A percentile compares a stretch with the other conserved stretches of the same genome.
Conservation (phyloP, 495 filamentous ascomycete species). For the Chaetomium cochliodes region DNA sequence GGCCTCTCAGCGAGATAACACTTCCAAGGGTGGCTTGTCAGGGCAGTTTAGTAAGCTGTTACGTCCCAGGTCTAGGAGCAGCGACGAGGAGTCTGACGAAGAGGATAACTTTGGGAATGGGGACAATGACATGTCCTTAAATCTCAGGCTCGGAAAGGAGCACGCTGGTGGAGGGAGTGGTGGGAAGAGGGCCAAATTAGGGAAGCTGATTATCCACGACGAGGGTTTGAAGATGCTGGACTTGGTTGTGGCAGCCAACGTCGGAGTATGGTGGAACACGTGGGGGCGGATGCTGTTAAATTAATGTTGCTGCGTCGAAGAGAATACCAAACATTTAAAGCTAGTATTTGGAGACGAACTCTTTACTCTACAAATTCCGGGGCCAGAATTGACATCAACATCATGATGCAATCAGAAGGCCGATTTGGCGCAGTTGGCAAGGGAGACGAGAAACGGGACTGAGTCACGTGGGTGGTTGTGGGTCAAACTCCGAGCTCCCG, state of each 20-base stretch:
- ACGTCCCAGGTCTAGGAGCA: slow-evolving; percentile 25
- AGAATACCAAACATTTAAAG: neutral
- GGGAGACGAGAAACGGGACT: neutral
- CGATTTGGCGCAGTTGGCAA: neutral
- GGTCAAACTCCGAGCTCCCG: neutral
- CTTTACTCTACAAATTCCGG: no score
- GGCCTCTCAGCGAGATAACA: slow-evolving; percentile 75
- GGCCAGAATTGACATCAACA: no score
- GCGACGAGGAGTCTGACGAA: slow-evolving; percentile 35
- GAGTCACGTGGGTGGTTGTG: slow-evolving; percentile 7
- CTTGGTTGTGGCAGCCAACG: slow-evolving; percentile 83
- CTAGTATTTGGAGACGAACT: neutral
- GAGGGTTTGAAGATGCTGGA: slow-evolving; percentile 96
- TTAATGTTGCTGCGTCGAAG: neutral
- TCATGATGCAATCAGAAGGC: no score
- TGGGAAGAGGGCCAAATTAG: slow-evolving; percentile 85
- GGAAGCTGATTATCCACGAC: slow-evolving; percentile 86
- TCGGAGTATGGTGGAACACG: slow-evolving; percentile 89
- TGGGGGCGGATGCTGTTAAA: slow-evolving; percentile 60
- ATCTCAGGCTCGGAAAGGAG: slow-evolving; percentile 74
- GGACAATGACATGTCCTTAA: slow-evolving; percentile 46
- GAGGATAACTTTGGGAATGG: slow-evolving; percentile 30
- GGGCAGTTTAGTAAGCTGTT: slow-evolving; percentile 41
- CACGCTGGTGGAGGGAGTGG: slow-evolving; percentile 67
- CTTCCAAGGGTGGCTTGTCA: slow-evolving; percentile 33